These are phyloP conservation scores for Blastocystis sp. DNA, from an alignment of 352 stramenopile genomes.

Conservation along the genomic window DNA sequence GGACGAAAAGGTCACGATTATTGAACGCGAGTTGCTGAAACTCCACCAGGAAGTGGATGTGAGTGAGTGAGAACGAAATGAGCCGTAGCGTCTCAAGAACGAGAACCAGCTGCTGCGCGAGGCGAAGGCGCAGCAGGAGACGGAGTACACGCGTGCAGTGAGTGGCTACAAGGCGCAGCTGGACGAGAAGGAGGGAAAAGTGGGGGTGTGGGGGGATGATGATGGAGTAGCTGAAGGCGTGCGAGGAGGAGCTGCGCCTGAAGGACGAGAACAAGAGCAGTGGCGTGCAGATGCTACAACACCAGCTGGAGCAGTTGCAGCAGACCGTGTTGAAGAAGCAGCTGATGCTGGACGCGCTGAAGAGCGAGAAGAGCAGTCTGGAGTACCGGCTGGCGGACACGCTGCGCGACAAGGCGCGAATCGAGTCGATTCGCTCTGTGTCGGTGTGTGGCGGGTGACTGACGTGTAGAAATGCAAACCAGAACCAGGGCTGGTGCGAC, in stretches of 20 bases:
- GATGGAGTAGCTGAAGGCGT: constrained; percentile 24
- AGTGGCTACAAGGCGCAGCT: neutral
- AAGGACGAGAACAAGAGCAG: constrained; percentile 14
- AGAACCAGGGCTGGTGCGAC: constrained; percentile 13
- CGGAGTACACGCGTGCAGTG: neutral
- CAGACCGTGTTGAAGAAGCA: constrained; percentile 69
- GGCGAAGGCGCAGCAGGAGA: neutral
- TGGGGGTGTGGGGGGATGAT: neutral
- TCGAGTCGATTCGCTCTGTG: constrained; percentile 5
- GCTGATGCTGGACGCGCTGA: constrained; percentile 35
- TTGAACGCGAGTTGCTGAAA: constrained; percentile 48
- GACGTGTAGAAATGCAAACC: constrained; percentile 1
- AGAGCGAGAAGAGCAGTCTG: constrained; percentile 57
- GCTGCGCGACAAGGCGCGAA: constrained; percentile 41
- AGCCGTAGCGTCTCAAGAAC: neutral
- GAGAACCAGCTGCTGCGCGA: constrained; percentile 8
- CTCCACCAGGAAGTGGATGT: constrained; percentile 30
- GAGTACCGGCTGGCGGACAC: constrained; percentile 50
- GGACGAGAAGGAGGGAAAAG: neutral
- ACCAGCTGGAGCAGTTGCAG: constrained; percentile 41
- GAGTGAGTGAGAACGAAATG: neutral
- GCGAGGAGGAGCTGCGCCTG: neutral
- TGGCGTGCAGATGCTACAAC: constrained; percentile 23
- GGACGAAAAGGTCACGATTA: constrained; percentile 2
- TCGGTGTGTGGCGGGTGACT: neutral